phyloP scores from a whole-genome alignment of 495 filamentous ascomycete species.

The Annulohypoxylon bovei region DNA sequence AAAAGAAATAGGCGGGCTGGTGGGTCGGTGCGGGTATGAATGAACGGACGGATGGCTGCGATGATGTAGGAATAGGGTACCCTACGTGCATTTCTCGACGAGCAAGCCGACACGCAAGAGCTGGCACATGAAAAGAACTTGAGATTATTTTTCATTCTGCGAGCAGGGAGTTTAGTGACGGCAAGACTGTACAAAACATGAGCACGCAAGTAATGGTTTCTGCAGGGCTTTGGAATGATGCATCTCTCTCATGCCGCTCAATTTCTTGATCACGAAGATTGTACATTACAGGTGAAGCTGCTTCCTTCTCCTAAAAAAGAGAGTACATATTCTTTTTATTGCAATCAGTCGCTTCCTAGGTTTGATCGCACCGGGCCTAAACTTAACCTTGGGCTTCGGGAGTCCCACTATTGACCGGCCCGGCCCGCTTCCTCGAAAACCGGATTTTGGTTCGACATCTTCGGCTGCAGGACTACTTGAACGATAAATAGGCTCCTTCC shows the following conservation, averaged over 20 bases:
- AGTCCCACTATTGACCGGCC: conserved; percentile 26
- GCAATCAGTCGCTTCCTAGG: background rate
- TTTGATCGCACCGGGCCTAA: background rate
- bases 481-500: background rate
- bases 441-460: background rate
- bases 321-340: background rate
- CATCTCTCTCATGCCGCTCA: background rate
- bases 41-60: background rate
- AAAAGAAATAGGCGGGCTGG: conserved; percentile 51
- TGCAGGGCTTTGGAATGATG: conserved; percentile 10
- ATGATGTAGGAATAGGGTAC: conserved; percentile 33
- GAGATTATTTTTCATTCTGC: conserved; percentile 7
- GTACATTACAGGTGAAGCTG: background rate
- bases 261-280: background rate
- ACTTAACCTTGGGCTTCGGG: conserved; percentile 9
- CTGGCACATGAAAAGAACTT: conserved; percentile 18
- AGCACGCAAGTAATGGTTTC: conserved; percentile 14
- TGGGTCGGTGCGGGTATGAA: background rate
- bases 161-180: conserved; percentile 37
- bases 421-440: background rate
- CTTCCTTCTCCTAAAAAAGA: background rate
- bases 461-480: background rate
- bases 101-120: conserved; percentile 10
- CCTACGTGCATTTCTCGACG: conserved; percentile 6
- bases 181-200: conserved; percentile 23